A percentile compares a stretch with the other conserved stretches of the same genome.
Evolutionary conservation across 2,329 filamentous ascomycete species (phyloP).

Genomic region (Rutstroemia sydowiana): DNA sequence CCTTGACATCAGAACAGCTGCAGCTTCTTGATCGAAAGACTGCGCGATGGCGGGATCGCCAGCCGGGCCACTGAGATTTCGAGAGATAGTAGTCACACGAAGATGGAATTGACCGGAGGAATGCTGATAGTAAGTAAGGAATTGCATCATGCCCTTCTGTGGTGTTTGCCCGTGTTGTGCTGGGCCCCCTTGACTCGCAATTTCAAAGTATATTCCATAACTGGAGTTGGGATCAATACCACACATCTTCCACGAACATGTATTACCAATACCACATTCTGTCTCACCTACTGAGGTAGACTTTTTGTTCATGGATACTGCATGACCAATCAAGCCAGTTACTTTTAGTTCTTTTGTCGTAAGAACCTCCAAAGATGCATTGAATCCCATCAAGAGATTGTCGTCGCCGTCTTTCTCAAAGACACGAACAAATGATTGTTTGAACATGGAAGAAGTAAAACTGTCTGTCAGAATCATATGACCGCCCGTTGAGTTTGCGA

Average conservation of each 20-base stretch:
- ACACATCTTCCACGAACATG: constrained; percentile 99
- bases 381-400: constrained; percentile 96
- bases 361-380: constrained; percentile 87
- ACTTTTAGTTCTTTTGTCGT: constrained; percentile 99
- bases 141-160: constrained; percentile 94
- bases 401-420: constrained; percentile 96
- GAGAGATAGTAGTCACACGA: constrained; percentile 86
- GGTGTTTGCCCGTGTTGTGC: constrained; percentile 77
- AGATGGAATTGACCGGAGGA: constrained; percentile 94
- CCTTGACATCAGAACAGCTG: constrained; percentile 95
- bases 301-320: constrained; percentile 96
- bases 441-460: constrained; percentile 99
- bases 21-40: constrained; percentile 96
- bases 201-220: constrained; percentile 96
- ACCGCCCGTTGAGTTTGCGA: constrained; percentile 91
- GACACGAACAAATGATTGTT: constrained; percentile 92
- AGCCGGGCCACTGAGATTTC: constrained; percentile 85
- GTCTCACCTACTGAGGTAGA: constrained; percentile 95
- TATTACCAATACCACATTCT: constrained; percentile 96
- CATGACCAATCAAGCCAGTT: constrained; percentile 92
- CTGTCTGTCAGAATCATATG: constrained; percentile 98
- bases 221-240: constrained; percentile 90
- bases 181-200: constrained; percentile 85
- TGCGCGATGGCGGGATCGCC: constrained; percentile 93
- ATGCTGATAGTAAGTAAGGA: constrained; percentile 97